phyloP scores from a whole-genome alignment of 2,329 filamentous ascomycete genomes.

The Exserohilum turcica region DNA sequence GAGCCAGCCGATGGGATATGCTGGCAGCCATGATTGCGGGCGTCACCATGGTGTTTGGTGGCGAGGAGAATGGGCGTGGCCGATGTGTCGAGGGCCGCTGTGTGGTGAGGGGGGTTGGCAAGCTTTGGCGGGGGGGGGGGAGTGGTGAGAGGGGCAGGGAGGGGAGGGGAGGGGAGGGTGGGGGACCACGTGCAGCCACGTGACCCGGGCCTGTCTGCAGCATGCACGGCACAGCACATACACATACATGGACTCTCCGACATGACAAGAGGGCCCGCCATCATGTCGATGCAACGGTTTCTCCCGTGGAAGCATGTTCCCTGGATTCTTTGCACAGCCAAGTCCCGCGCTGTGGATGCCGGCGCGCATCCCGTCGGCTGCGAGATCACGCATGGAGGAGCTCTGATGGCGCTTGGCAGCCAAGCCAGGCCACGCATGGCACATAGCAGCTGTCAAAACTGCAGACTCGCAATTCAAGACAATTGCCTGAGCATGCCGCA shows the following conservation, averaged over 20 bases:
- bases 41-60: slow-evolving; percentile 5
- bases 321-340: background rate
- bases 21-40: slow-evolving; percentile 11
- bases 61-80: slow-evolving; percentile 1
- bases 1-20: slow-evolving; percentile 20
- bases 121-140: no score
- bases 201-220: background rate
- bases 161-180: background rate
- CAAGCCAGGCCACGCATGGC: slow-evolving; percentile 1
- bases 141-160: slow-evolving; percentile 2
- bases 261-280: background rate
- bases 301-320: background rate
- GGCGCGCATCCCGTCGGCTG: background rate
- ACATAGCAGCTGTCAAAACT: slow-evolving; percentile 11
- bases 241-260: no score
- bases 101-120: no score
- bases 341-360: background rate
- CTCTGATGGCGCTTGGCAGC: background rate
- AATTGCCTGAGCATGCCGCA: slow-evolving; percentile 1
- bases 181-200: background rate
- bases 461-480: background rate
- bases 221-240: background rate
- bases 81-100: background rate
- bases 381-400: background rate
- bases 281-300: no score